Evolutionary conservation across 176 grass and related monocot genomes (phyloP).

Genomic region (Canna indica): DNA sequence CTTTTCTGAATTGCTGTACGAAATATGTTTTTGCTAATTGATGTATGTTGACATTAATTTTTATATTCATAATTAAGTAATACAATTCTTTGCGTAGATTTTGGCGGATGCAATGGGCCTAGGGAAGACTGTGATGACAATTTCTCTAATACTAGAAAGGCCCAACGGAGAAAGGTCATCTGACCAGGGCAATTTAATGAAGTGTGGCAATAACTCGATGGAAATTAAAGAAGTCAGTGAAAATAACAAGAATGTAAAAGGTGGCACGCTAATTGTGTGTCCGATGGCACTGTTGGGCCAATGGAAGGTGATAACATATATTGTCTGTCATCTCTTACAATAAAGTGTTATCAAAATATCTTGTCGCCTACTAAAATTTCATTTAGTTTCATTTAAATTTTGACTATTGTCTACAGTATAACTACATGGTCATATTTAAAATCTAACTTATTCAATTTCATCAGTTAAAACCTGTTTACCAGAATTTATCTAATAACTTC

Average conservation of each 20-base stretch:
- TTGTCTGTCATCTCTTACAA: not conserved
- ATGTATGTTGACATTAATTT: not conserved
- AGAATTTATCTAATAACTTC: not conserved
- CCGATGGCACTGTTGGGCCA: constrained; percentile 82
- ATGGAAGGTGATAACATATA: constrained; percentile 57
- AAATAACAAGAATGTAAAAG: constrained; percentile 20
- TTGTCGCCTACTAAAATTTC: no score
- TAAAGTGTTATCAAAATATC: no score
- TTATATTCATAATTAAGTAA: not conserved
- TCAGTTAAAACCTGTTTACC: not conserved
- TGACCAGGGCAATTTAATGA: constrained; percentile 19
- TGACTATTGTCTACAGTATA: not conserved
- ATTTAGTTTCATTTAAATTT: not conserved
- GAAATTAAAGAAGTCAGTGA: not conserved
- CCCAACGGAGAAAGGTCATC: constrained; percentile 39
- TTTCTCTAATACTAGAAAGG: constrained; percentile 71
- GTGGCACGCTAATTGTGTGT: constrained; percentile 82
- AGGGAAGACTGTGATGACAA: constrained; percentile 94
- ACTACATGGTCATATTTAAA: not conserved
- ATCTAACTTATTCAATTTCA: not conserved
- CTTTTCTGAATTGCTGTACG: no score
- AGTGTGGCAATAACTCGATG: not conserved
- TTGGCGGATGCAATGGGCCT: constrained; percentile 92
- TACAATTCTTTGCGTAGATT: constrained; percentile 41
- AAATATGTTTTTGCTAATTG: not conserved